phyloP scores from a whole-genome alignment of 768 basidiomycete genomes.

The Piloderma croceum region DNA sequence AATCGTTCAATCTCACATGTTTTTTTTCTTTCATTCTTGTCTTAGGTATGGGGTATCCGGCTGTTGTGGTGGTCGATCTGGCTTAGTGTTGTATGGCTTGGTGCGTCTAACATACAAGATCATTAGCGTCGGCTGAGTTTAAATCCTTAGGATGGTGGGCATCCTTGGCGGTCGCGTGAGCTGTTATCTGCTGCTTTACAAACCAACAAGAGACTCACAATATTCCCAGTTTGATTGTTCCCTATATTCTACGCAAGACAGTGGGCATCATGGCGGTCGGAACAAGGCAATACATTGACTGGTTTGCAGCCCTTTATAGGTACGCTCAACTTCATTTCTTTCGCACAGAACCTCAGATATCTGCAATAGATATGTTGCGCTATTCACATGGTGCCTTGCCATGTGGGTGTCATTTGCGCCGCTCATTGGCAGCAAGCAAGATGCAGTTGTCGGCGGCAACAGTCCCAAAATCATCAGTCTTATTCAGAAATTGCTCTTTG shows the following conservation, averaged over 20 bases:
- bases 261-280: conserved; percentile 71
- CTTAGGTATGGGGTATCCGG: conserved; percentile 52
- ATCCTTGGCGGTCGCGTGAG: conserved; percentile 59
- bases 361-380: conserved; percentile 47
- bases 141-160: conserved; percentile 68
- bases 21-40: background rate
- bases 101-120: conserved; percentile 29
- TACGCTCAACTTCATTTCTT: conserved; percentile 21
- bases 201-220: conserved; percentile 10
- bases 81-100: conserved; percentile 74
- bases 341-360: conserved; percentile 16
- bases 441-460: conserved; percentile 8
- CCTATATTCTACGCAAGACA: conserved; percentile 51
- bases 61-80: conserved; percentile 82
- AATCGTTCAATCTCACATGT: conserved; percentile 8
- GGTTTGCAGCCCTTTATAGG: conserved; percentile 63
- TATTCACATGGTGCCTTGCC: conserved; percentile 59
- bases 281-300: conserved; percentile 72
- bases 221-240: conserved; percentile 40
- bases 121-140: conserved; percentile 1
- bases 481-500: conserved; percentile 67
- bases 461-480: conserved; percentile 35
- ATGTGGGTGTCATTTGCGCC: conserved; percentile 74
- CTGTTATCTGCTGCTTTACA: conserved; percentile 8
- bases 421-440: conserved; percentile 46